phyloP scores from a whole-genome alignment of 495 filamentous ascomycete species.

The Viridothelium virens region DNA sequence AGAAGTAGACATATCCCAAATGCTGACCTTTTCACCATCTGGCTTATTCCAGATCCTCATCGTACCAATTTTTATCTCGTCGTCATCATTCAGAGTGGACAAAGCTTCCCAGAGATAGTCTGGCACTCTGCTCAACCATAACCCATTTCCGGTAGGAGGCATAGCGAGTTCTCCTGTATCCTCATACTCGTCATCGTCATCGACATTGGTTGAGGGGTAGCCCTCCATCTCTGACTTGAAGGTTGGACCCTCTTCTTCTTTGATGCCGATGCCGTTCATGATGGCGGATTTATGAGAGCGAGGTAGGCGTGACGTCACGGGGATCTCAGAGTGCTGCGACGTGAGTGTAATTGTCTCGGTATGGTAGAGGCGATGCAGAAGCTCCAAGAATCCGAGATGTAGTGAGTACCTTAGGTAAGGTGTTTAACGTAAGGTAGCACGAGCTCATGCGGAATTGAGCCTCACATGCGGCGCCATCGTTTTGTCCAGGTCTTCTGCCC shows the following conservation, averaged over 20 bases:
- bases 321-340: background rate
- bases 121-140: conserved; percentile 72
- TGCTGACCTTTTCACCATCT: background rate
- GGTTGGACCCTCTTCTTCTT: conserved; percentile 28
- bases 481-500: background rate
- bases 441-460: background rate
- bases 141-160: conserved; percentile 41
- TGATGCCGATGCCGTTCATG: conserved; percentile 37
- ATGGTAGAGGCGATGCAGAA: background rate
- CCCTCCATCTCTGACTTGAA: conserved; percentile 20
- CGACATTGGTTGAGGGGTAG: background rate
- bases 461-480: conserved; percentile 6
- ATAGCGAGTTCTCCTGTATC: conserved; percentile 84
- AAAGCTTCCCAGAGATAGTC: conserved; percentile 67
- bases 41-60: conserved; percentile 48
- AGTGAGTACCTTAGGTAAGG: no score
- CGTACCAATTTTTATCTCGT: conserved; percentile 64
- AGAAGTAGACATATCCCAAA: background rate
- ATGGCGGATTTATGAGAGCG: background rate
- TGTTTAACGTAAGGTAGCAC: no score
- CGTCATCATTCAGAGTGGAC: conserved; percentile 45
- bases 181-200: conserved; percentile 43
- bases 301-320: background rate
- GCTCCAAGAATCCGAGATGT: background rate
- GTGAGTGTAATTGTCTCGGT: background rate